Conservation (phyloP, 176 grass and related monocot species). For the Thalia dealbata region DNA sequence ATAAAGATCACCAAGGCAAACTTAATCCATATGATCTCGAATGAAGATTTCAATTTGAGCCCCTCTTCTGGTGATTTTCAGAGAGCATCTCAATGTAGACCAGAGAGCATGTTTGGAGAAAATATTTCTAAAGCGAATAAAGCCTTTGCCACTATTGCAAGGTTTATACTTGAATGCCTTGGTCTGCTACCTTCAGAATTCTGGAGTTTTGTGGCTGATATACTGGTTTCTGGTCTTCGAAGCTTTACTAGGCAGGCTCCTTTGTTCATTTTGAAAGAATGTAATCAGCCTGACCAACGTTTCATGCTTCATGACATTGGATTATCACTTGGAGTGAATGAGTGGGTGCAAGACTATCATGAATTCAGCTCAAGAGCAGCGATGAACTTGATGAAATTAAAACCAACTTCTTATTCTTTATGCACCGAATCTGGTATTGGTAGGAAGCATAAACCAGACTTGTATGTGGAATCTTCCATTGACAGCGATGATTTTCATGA, state of each 20-base stretch:
- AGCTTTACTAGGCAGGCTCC: slow-evolving; percentile 52
- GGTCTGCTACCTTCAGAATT: slow-evolving; percentile 70
- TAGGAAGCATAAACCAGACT: slow-evolving; percentile 16
- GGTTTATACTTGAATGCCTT: slow-evolving; percentile 74
- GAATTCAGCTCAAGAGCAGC: slow-evolving; percentile 41
- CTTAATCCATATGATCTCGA: slow-evolving; percentile 10
- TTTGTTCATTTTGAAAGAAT: slow-evolving; percentile 47
- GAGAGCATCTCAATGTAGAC: slow-evolving; percentile 21
- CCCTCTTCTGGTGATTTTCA: slow-evolving; percentile 15
- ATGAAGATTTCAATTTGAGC: background rate
- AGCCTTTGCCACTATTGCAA: slow-evolving; percentile 33
- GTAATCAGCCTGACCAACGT: slow-evolving; percentile 43
- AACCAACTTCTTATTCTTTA: slow-evolving; percentile 17
- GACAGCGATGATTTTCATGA: slow-evolving; percentile 9
- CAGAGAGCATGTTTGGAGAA: slow-evolving; percentile 21
- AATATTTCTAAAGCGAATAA: slow-evolving; percentile 31
- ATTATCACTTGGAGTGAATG: slow-evolving; percentile 58
- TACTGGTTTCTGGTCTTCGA: slow-evolving; percentile 62
- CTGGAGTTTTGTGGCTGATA: slow-evolving; percentile 53
- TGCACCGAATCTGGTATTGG: background rate
- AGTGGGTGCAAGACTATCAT: slow-evolving; percentile 75
- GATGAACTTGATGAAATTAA: slow-evolving; percentile 17
- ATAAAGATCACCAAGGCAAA: slow-evolving; percentile 25
- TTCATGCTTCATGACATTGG: slow-evolving; percentile 98
- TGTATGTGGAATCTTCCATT: slow-evolving; percentile 14